These are phyloP conservation scores for Glomus cerebriforme DNA, from an alignment of 192 early-diverging fungal genomes.

Conservation along the genomic window DNA sequence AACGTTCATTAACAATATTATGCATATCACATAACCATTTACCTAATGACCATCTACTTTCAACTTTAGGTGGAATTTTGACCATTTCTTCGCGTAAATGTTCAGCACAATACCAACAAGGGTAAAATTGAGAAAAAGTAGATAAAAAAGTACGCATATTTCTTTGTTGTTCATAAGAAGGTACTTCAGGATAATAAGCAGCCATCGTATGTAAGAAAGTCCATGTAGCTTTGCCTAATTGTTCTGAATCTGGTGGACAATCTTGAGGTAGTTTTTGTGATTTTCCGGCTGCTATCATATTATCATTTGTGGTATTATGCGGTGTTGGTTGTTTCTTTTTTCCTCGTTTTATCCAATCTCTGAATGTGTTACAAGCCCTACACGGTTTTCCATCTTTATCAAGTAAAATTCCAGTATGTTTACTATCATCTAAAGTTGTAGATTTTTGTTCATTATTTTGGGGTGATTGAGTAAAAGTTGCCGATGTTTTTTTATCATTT, in stretches of 20 bases:
- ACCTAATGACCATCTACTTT: conserved; percentile 64
- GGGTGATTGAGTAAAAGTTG: background rate
- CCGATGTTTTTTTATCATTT: background rate
- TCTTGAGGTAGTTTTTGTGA: conserved; percentile 35
- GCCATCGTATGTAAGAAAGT: conserved; percentile 97
- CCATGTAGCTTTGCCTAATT: conserved; percentile 91
- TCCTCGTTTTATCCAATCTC: conserved; percentile 62
- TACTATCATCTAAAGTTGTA: too few species aligned
- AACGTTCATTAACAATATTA: conserved; percentile 90
- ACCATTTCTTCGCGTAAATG: conserved; percentile 82
- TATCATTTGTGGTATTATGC: conserved; percentile 25
- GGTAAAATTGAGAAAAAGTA: conserved; percentile 87
- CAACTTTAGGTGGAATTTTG: conserved; percentile 75
- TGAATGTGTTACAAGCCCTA: conserved; percentile 76
- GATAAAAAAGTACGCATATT: conserved; percentile 74
- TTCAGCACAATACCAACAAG: conserved; percentile 85
- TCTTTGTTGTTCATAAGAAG: conserved; percentile 67
- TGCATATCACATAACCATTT: conserved; percentile 94
- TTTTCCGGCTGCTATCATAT: conserved; percentile 20
- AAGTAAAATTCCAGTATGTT: conserved; percentile 36
- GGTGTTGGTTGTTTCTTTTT: conserved; percentile 50
- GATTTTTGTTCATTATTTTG: background rate
- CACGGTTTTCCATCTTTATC: conserved; percentile 71
- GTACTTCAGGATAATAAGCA: conserved; percentile 89
- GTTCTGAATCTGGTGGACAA: conserved; percentile 82